phyloP scores from a whole-genome alignment of 169 alveolate genomes.

The Plasmodium knowlesi region DNA sequence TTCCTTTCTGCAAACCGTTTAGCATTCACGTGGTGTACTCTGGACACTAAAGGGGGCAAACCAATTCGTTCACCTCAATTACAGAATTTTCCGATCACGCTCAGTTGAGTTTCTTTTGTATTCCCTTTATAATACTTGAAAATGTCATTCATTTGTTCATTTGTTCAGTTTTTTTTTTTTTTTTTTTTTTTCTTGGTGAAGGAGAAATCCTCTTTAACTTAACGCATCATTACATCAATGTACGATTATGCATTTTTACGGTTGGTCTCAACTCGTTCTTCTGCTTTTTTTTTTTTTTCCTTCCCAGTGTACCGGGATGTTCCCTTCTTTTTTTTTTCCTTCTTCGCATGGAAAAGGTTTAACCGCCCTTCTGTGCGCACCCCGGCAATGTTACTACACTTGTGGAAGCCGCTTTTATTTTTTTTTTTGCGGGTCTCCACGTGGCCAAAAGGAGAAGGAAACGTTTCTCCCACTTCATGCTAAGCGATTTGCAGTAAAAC shows the following conservation, averaged over 20 bases:
- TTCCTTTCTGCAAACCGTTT: not conserved
- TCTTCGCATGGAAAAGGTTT: not conserved
- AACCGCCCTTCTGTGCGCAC: not conserved
- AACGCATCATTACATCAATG: not conserved
- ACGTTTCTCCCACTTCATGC: not conserved
- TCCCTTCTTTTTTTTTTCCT: not conserved
- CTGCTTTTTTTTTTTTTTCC: not conserved
- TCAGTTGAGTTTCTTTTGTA: not conserved
- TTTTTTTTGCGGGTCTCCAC: not conserved
- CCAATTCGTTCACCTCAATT: not conserved
- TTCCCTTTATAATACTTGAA: not conserved
- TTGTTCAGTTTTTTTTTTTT: not conserved
- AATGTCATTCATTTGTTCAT: not conserved
- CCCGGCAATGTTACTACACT: not conserved
- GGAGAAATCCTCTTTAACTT: not conserved
- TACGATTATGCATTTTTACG: not conserved
- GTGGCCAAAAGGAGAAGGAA: not conserved
- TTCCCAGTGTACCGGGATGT: not conserved
- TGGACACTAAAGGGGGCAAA: not conserved
- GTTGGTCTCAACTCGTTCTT: not conserved
- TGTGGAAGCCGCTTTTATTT: not conserved
- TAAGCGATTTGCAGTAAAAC: not conserved
- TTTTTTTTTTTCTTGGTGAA: not conserved
- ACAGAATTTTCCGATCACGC: not conserved
- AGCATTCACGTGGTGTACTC: not conserved